phyloP scores from a whole-genome alignment of 169 alveolate genomes.

The Pseudocohnilembus persalinus region DNA sequence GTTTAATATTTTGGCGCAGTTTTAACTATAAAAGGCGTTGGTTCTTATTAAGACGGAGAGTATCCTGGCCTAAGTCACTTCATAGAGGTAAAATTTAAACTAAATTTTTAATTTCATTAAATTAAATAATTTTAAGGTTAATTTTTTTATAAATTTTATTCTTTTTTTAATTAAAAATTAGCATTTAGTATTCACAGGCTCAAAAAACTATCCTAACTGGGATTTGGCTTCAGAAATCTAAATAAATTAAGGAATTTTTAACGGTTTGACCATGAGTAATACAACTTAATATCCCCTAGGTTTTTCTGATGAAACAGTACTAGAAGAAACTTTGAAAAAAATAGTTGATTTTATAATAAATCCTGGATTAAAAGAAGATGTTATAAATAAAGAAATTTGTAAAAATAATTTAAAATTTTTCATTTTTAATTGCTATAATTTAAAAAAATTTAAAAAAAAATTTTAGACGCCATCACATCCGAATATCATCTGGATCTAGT shows the following conservation, averaged over 20 bases:
- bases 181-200: not conserved
- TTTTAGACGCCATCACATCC: not conserved
- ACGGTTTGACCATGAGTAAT: not conserved
- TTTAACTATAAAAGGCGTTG: not conserved
- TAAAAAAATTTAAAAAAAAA: no score
- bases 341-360: not conserved
- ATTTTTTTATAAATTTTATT: no score
- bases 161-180: no score
- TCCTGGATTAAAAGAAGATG: not conserved
- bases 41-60: not conserved
- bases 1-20: not conserved
- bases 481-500: not conserved
- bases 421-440: no score
- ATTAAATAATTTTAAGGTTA: no score
- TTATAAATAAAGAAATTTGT: not conserved
- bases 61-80: not conserved
- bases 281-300: not conserved
- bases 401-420: no score
- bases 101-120: no score
- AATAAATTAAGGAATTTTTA: not conserved
- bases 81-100: not conserved
- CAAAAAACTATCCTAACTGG: not conserved
- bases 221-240: not conserved
- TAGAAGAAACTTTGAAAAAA: not conserved
- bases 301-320: not conserved